Evolutionary conservation across 352 stramenopile genomes (phyloP), one percentile per base, ranked within the genome.

Genomic region (Phytophthora agathidicida): DNA sequence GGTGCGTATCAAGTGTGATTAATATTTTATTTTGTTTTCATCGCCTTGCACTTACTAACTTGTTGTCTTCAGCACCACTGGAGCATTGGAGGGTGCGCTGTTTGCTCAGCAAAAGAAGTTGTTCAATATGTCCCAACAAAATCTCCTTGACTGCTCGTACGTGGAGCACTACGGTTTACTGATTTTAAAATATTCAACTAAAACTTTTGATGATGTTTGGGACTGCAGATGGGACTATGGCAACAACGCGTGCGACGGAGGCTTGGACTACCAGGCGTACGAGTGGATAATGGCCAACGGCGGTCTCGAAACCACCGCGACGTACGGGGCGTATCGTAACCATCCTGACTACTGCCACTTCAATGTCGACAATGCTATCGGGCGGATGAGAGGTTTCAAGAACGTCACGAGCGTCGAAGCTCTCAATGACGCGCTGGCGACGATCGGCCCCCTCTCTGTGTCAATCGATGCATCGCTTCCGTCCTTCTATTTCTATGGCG

Each of bases 401-500:
- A 96, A 94, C 41, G 85, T 94, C 20, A 94, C 87, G 24, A 72
- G 78, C 7, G 54, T 94, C 5, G 57, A 73, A 3, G 87, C 75
- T 30, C 68, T 97, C 5, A 96, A 95, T 54, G 80, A 96, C 47
- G 89, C 89, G 16, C 62, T 97, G 22, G 68, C 63, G 19, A 90
- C 76, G 0, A 63, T 96, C 13, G 91, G 91, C 5, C 91, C 91
- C 16, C 75, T 97, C 24, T 96, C 86, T 2, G 86, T 97, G 27
- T 94, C 87, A 35, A 96, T 97, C 38, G 87, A 97, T 46, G 90
- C 89, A 31, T 70, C 79, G 26, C 71, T 82, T 33, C 83, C 83
- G 37, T 91, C 82, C 20, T 97, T 97, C 41, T 95, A 96, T 68
- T 97, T 96, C 48, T 97, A 96, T 49, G 68, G 66, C 11, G 86